phyloP scores from a whole-genome alignment of 1,139 yeast species.

The Protomyces inouyei region DNA sequence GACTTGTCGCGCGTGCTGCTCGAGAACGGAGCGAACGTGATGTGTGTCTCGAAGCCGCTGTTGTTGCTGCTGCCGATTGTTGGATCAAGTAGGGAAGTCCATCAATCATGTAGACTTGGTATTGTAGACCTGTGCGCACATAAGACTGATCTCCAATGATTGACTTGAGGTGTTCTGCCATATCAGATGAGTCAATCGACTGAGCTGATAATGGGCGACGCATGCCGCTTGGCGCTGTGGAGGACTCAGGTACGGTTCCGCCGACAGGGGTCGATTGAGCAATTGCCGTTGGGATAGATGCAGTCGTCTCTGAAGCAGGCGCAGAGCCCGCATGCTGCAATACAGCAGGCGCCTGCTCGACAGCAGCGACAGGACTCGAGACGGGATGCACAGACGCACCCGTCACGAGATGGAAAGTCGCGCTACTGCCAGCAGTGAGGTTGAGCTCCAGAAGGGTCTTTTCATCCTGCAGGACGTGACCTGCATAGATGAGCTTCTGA shows the following conservation, averaged over 20 bases:
- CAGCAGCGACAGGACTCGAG: neutral
- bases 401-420: slow-evolving; percentile 20
- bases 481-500: slow-evolving; percentile 99
- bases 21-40: neutral
- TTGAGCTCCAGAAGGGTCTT: slow-evolving; percentile 99
- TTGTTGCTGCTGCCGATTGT: neutral
- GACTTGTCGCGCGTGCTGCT: neutral
- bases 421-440: slow-evolving; percentile 44
- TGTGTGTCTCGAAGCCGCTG: neutral
- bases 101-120: slow-evolving; percentile 12
- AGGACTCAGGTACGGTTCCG: neutral
- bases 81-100: slow-evolving; percentile 18
- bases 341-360: neutral
- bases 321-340: neutral
- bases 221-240: neutral
- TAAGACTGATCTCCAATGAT: neutral
- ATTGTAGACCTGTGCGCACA: slow-evolving; percentile 2
- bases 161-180: neutral
- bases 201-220: neutral
- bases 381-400: neutral
- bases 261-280: neutral
- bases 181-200: neutral
- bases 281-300: neutral
- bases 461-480: slow-evolving; percentile 99
- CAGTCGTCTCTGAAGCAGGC: neutral